Percentiles rank a stretch among this genome's conserved stretches.
Evolutionary conservation across 2,329 filamentous ascomycete species (phyloP).

Genomic region (Polytolypa hystricis): DNA sequence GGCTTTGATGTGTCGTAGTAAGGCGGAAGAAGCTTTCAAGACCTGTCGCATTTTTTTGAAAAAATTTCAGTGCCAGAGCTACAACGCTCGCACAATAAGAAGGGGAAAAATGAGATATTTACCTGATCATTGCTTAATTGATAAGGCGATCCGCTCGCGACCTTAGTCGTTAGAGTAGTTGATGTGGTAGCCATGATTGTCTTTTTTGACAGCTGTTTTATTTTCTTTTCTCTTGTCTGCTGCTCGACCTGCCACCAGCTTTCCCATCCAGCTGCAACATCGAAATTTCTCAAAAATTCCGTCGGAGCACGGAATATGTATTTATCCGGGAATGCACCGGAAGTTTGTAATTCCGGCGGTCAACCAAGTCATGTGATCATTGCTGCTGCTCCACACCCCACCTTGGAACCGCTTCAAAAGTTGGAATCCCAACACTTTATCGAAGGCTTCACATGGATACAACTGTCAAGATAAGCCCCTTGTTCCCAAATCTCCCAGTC

Average conservation of each 20-base stretch:
- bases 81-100: background rate
- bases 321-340: constrained; percentile 15
- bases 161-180: constrained; percentile 29
- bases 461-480: no score
- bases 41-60: constrained; percentile 34
- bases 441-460: no score
- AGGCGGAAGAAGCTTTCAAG: constrained; percentile 47
- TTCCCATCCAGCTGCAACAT: no score
- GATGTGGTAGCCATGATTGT: constrained; percentile 29
- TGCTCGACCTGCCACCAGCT: no score
- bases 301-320: constrained; percentile 26
- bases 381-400: no score
- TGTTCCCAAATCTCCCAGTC: no score
- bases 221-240: constrained; percentile 10
- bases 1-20: constrained; percentile 47
- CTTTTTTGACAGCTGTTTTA: background rate
- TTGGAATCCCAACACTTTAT: no score
- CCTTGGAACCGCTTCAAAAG: no score
- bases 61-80: background rate
- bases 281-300: constrained; percentile 23
- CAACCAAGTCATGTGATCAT: no score
- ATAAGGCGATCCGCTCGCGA: constrained; percentile 34
- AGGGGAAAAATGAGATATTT: background rate
- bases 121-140: constrained; percentile 39
- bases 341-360: no score